Conservation (phyloP, 441 rosid genomes). For the Adansonia grandidieri region DNA sequence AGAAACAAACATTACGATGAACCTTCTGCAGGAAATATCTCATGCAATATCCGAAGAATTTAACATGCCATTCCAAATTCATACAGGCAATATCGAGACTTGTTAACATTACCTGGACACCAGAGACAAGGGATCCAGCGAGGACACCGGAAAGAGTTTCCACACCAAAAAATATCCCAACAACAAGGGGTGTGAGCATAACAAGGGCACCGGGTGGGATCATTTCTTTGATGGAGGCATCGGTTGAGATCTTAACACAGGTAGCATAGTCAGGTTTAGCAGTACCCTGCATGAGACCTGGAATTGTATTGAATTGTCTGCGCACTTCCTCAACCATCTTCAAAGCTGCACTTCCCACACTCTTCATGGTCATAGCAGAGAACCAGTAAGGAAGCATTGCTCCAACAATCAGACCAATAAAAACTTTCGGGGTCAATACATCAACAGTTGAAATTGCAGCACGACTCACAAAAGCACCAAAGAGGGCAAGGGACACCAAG, state of each 20-base stretch:
- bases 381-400: slow-evolving; percentile 82
- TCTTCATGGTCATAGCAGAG: slow-evolving; percentile 90
- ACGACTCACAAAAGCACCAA: slow-evolving; percentile 82
- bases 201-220: slow-evolving; percentile 86
- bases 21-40: neutral
- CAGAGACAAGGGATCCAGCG: slow-evolving; percentile 77
- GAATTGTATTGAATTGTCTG: slow-evolving; percentile 78
- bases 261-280: slow-evolving; percentile 82
- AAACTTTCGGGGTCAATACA: slow-evolving; percentile 78
- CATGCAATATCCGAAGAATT: slow-evolving; percentile 20
- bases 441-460: slow-evolving; percentile 66
- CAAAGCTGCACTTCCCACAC: slow-evolving; percentile 81
- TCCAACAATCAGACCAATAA: slow-evolving; percentile 72
- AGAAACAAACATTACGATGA: slow-evolving; percentile 20
- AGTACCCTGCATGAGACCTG: slow-evolving; percentile 74
- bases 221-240: slow-evolving; percentile 88
- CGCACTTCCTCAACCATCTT: slow-evolving; percentile 88
- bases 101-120: slow-evolving; percentile 60
- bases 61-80: neutral
- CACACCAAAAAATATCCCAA: slow-evolving; percentile 70
- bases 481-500: slow-evolving; percentile 70
- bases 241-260: slow-evolving; percentile 80
- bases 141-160: slow-evolving; percentile 78
- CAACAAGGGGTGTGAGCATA: slow-evolving; percentile 77
- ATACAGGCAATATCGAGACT: neutral